Base-by-base conservation (phyloP, 2,329 filamentous ascomycete species). In the Cercospora zeae-maydis region DNA sequence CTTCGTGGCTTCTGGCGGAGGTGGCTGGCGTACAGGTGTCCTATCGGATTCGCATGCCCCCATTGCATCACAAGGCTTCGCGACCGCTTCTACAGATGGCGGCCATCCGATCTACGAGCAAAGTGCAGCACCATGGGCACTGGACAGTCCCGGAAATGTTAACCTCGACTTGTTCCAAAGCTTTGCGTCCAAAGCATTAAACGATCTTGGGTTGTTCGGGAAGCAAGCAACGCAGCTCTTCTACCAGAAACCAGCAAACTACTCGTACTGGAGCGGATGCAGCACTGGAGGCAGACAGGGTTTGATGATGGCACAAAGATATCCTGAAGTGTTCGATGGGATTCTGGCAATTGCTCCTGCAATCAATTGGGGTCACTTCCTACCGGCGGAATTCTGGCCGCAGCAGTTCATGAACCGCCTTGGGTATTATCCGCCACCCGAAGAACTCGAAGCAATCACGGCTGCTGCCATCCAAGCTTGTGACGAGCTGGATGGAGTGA, bases 1-100 rank as follows among this genome's bases (percentile, higher is more conserved):
- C 0, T 74, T 81, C 31, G 69, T 73, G 53, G 76, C 70, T 11
- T 66, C 74, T 0, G 80, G 80, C 1, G 79, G 78, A 1, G 78
- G 76, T 14, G 75, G 77, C 30, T 73, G 67, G 54, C 59, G 66
- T 64, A 72, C 66, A 58, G 66, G 63, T 27, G 5, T 42, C 14
- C 58, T 31, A 3, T 45, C 42, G 14, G 63, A 65, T 42, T 71
- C 69, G 31, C 56, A 49, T 39, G 56, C 56, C 9, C 42, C 36
- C 58, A 72, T 64, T 55, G 65, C 66, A 58, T 65, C 66, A 0
- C 49, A 64, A 34, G 72, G 70, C 30, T 75, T 68, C 55, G 67
- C 71, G 14, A 63, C 68, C 0, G 70, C 70, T 6, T 67, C 59
- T 45, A 74, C 73, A 2, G 70, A 75, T 57, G 72, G 63, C 14